Conservation (phyloP, 2,329 filamentous ascomycete species). For the Sporothrix luriei region DNA sequence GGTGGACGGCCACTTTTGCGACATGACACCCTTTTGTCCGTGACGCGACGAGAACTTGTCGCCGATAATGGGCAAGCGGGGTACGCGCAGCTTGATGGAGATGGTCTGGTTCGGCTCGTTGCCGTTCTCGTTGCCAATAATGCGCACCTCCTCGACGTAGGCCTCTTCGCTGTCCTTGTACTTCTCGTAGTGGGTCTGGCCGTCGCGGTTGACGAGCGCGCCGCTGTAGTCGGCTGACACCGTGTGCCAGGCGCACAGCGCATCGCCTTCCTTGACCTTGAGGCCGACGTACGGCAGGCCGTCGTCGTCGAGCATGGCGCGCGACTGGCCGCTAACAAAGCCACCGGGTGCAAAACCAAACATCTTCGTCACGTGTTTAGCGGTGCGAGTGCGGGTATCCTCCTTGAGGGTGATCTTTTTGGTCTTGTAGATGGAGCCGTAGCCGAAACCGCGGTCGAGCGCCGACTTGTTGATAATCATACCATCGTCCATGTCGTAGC, state of each 20-base stretch:
- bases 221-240: conserved; percentile 79
- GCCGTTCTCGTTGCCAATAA: conserved; percentile 83
- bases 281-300: conserved; percentile 81
- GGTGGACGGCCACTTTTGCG: conserved; percentile 89
- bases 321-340: conserved; percentile 69
- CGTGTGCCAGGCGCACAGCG: conserved; percentile 86
- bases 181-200: conserved; percentile 82
- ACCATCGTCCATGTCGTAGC: conserved; percentile 99
- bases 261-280: conserved; percentile 75
- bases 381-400: conserved; percentile 67
- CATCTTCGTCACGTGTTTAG: conserved; percentile 72
- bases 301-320: conserved; percentile 78
- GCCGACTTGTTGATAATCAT: conserved; percentile 99
- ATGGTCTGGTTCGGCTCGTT: conserved; percentile 83
- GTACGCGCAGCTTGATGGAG: conserved; percentile 90
- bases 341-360: conserved; percentile 88
- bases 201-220: conserved; percentile 81
- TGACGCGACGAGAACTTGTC: conserved; percentile 99
- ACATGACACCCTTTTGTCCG: conserved; percentile 96
- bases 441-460: conserved; percentile 91
- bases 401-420: conserved; percentile 88
- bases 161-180: conserved; percentile 91
- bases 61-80: conserved; percentile 87
- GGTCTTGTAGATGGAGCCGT: conserved; percentile 97
- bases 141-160: conserved; percentile 88